Evolutionary conservation across 2,329 filamentous ascomycete species (phyloP).

Genomic region (Aspergillus bombycis): DNA sequence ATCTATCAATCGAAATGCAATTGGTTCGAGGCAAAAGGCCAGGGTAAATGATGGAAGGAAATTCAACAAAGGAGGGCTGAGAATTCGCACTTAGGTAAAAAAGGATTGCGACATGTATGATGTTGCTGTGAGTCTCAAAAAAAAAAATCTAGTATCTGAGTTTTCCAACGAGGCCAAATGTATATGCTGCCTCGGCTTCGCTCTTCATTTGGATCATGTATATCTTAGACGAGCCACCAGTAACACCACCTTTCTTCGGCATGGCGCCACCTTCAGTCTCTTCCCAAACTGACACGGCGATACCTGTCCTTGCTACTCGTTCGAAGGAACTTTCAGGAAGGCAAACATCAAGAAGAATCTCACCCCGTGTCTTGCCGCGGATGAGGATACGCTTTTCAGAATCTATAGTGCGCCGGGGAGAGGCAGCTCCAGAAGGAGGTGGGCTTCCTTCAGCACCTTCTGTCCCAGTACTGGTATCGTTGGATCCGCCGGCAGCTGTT

Average conservation of each 20-base stretch:
- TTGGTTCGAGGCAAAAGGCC: background rate
- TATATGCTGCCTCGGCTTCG: conserved; percentile 58
- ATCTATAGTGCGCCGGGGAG: conserved; percentile 58
- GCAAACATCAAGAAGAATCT: conserved; percentile 78
- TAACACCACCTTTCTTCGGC: conserved; percentile 60
- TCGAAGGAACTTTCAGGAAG: conserved; percentile 84
- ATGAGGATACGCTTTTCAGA: conserved; percentile 86
- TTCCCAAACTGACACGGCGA: conserved; percentile 88
- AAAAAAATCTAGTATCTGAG: conserved; percentile 47
- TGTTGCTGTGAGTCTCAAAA: background rate
- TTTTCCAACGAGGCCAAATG: conserved; percentile 57
- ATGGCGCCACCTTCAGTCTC: conserved; percentile 66
- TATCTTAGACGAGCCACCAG: conserved; percentile 59
- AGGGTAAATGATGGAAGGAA: background rate
- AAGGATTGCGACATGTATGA: background rate
- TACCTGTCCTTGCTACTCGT: conserved; percentile 78
- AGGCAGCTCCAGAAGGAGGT: conserved; percentile 34
- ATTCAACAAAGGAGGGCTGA: background rate
- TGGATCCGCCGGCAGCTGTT: conserved; percentile 56
- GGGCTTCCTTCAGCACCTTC: conserved; percentile 28
- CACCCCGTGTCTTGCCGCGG: conserved; percentile 66
- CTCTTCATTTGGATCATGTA: conserved; percentile 68
- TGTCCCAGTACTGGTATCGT: conserved; percentile 30
- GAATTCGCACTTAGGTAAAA: background rate
- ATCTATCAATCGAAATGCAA: background rate